Evolutionary conservation across 1,284 basidiomycete genomes (phyloP), one percentile per base, ranked within the genome.

Genomic region (Melanopsichium pennsylvanicum): DNA sequence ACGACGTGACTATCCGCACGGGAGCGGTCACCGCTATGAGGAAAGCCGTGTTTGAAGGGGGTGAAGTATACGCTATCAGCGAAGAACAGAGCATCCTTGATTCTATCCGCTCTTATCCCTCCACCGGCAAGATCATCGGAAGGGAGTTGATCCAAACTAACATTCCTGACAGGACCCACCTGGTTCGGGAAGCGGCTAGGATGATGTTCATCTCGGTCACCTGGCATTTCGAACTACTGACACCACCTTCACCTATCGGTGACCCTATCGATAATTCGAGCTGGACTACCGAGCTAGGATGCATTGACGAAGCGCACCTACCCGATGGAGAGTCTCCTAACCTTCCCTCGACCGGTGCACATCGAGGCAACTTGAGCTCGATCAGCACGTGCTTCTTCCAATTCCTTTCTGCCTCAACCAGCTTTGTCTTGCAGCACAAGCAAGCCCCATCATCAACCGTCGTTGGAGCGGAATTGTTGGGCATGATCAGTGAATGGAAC

Each of bases 161-260:
- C 32, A 57, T 76, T 5, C 74, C 72, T 3, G 74, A 74, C 23
- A 64, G 72, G 5, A 70, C 74, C 22, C 74, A 76, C 22, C 45
- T 76, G 12, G 74, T 76, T 3, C 69, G 74, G n/a, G 74, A 76
- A 54, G 69, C 74, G 21, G 72, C 74, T 2, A 45, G 74, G 12
- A 68, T 61, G 38, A 59, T 76, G 3, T 76, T 69, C 62, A 48
- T 46, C 12, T 67, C 44, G 16, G 45, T 57, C 22, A 63, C 34
- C 4, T 72, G 50, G 43, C 62, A 67, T 27, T 57, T 69, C 8
- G 48, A 56, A 21, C 38, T 64, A 2, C 33, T 51, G 10, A 57
- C 54, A 2, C 52, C 67, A 2, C 39, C 62, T 3, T 11, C 43
- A 5, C 61, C 61, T 4, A 52, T 64, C 2, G 56, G 25, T 7